These are phyloP conservation scores for Wilhelminamyces savonicus DNA, from an alignment of 805 yeast genomes.

Conservation along the genomic window DNA sequence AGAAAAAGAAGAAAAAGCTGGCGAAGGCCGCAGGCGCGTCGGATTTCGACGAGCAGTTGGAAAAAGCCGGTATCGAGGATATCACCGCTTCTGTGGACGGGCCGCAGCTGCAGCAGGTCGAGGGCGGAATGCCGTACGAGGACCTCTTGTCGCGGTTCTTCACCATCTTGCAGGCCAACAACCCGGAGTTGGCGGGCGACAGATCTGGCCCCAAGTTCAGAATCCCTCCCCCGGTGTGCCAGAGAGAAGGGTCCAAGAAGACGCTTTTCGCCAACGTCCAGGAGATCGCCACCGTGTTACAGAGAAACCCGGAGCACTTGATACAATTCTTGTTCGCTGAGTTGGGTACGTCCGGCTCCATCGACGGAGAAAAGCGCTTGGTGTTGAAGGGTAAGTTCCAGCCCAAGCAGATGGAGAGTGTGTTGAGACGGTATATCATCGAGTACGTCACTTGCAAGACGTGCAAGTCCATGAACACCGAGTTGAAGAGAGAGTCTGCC, in stretches of 20 bases:
- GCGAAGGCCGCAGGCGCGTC: conserved; percentile 50
- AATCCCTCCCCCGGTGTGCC: conserved; percentile 95
- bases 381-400: conserved; percentile 97
- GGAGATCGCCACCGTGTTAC: conserved; percentile 88
- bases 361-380: conserved; percentile 95
- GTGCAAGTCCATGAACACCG: conserved; percentile 96
- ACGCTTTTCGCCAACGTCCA: conserved; percentile 94
- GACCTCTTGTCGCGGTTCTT: conserved; percentile 80
- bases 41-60: conserved; percentile 85
- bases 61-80: conserved; percentile 69
- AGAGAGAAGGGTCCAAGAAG: conserved; percentile 96
- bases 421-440: conserved; percentile 89
- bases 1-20: conserved; percentile 77
- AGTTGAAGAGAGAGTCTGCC: conserved; percentile 88
- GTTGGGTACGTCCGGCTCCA: conserved; percentile 98
- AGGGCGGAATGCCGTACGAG: conserved; percentile 65
- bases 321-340: conserved; percentile 97
- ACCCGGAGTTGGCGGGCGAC: conserved; percentile 98
- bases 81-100: conserved; percentile 15
- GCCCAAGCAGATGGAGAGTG: conserved; percentile 95
- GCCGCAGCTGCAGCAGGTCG: conserved; percentile 26
- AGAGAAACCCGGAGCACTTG: conserved; percentile 94
- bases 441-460: conserved; percentile 99
- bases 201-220: conserved; percentile 86
- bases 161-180: conserved; percentile 77